These are phyloP conservation scores for Boletellus sp. DNA, from an alignment of 768 basidiomycete genomes.

Conservation along the genomic window DNA sequence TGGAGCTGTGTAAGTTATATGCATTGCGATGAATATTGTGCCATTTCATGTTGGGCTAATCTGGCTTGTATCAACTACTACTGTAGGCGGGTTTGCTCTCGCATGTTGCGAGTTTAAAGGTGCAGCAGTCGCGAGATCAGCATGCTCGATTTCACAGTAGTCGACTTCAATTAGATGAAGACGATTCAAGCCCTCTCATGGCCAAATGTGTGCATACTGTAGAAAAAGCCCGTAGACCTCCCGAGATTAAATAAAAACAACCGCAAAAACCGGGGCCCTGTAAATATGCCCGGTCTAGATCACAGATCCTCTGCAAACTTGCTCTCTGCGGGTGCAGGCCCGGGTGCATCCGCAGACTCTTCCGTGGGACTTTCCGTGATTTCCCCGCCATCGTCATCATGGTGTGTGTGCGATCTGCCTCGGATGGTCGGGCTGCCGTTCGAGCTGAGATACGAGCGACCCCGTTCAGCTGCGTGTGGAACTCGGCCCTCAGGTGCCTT, in stretches of 20 bases:
- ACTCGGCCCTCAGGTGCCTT: conserved; percentile 64
- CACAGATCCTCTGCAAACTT: conserved; percentile 25
- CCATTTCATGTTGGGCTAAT: too few relatives aligned
- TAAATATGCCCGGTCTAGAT: conserved; percentile 1
- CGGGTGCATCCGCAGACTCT: conserved; percentile 19
- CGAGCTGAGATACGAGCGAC: conserved; percentile 1
- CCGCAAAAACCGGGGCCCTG: not conserved
- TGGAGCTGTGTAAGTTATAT: too few relatives aligned
- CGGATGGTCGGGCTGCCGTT: conserved; percentile 11
- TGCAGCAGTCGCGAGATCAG: too few relatives aligned
- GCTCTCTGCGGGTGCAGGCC: conserved; percentile 34
- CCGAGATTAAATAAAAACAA: not conserved
- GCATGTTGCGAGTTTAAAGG: too few relatives aligned
- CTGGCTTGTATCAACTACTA: too few relatives aligned
- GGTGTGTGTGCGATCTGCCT: conserved; percentile 8
- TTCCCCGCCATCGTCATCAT: conserved; percentile 8
- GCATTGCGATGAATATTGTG: too few relatives aligned
- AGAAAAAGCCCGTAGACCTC: too few relatives aligned
- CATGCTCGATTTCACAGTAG: too few relatives aligned
- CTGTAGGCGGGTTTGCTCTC: too few relatives aligned
- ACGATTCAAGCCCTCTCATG: too few relatives aligned
- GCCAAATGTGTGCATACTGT: too few relatives aligned
- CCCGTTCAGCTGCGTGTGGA: conserved; percentile 26
- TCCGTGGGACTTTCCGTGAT: conserved; percentile 1
- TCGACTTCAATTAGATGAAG: too few relatives aligned